Percentiles rank a stretch among this genome's conserved stretches.
Evolutionary conservation across 108 stramenopile species (phyloP).

Genomic region (Stephanodiscus triporus): DNA sequence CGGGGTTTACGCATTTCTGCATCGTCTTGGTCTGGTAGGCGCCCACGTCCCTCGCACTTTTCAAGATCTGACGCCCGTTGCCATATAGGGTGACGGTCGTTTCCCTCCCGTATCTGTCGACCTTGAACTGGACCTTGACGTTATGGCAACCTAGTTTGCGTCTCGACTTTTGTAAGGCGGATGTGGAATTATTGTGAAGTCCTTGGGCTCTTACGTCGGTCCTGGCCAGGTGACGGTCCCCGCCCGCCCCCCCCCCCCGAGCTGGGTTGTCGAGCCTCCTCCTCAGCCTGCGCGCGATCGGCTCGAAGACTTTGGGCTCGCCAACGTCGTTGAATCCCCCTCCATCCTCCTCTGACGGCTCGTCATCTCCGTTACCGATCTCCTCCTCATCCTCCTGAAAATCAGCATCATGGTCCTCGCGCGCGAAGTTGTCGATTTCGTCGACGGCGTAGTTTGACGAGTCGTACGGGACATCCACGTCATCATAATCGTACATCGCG

Average conservation of each 20-base stretch:
- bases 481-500: not conserved
- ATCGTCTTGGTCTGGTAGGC: constrained; percentile 29
- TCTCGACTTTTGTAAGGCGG: too few relatives aligned
- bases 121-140: constrained; percentile 31
- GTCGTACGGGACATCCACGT: not conserved
- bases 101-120: constrained; percentile 33
- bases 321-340: not conserved
- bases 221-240: too few relatives aligned
- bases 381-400: not conserved
- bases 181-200: too few relatives aligned
- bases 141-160: constrained; percentile 5
- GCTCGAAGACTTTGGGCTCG: not conserved
- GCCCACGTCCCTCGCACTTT: constrained; percentile 19
- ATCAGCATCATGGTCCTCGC: not conserved
- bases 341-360: not conserved
- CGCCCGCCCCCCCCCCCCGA: too few relatives aligned
- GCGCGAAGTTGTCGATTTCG: not conserved
- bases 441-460: not conserved
- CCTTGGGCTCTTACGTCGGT: too few relatives aligned
- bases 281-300: not conserved
- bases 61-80: constrained; percentile 11
- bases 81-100: constrained; percentile 21
- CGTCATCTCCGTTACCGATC: not conserved
- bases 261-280: not conserved
- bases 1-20: constrained; percentile 17